Conservation (phyloP, 192 early-diverging fungal species). For the Oehlia diaphana region DNA sequence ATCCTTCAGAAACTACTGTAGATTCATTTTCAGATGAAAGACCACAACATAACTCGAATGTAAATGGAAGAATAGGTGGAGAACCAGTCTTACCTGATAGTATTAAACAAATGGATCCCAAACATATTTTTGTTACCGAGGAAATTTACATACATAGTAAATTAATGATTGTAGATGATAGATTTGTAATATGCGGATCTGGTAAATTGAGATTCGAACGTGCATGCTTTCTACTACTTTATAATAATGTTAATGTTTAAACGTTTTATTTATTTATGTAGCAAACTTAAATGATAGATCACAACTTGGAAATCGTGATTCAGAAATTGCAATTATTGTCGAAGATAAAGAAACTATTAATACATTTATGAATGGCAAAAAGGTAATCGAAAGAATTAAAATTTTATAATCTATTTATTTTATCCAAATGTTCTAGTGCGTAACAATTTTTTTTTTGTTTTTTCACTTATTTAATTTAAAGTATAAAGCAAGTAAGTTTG, state of each 20-base stretch:
- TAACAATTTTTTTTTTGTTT: background rate
- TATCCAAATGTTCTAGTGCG: too few relatives aligned
- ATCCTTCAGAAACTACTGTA: background rate
- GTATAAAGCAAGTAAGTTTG: conserved; percentile 72
- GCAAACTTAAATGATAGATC: conserved; percentile 90
- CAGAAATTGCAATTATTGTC: conserved; percentile 84
- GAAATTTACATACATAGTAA: conserved; percentile 88
- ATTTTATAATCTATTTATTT: background rate
- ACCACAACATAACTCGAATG: background rate
- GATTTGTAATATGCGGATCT: conserved; percentile 76
- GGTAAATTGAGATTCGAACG: conserved; percentile 26
- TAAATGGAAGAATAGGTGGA: background rate
- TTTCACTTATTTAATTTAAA: conserved; percentile 1
- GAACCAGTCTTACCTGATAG: background rate
- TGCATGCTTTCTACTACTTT: background rate
- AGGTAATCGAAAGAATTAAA: conserved; percentile 24
- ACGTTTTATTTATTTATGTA: background rate
- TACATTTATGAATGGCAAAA: conserved; percentile 71
- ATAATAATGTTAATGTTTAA: background rate
- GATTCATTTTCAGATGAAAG: background rate
- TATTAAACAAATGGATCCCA: background rate
- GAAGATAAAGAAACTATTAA: conserved; percentile 72
- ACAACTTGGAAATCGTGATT: conserved; percentile 80
- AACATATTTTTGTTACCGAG: conserved; percentile 63
- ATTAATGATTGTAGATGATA: conserved; percentile 88